phyloP scores from a whole-genome alignment of 108 stramenopile genomes.

The Cyclotella cryptica region DNA sequence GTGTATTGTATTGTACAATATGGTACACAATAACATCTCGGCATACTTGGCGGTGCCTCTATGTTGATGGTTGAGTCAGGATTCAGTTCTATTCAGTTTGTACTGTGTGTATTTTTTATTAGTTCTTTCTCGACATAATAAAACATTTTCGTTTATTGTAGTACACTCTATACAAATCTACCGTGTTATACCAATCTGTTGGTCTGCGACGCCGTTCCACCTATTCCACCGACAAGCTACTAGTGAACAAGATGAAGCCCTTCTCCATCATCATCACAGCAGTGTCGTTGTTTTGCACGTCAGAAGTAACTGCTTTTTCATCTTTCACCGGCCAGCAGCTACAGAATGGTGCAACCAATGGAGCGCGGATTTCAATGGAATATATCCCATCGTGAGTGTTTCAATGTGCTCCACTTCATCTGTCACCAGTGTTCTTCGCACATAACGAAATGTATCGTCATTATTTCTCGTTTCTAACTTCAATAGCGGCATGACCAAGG shows the following conservation, averaged over 20 bases:
- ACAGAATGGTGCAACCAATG: conserved; percentile 27
- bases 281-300: not conserved
- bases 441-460: not conserved
- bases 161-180: too few species aligned
- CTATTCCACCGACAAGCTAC: not conserved
- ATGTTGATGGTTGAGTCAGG: too few species aligned
- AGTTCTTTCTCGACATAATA: too few species aligned
- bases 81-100: too few species aligned
- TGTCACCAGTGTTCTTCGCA: conserved; percentile 2
- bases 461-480: not conserved
- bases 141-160: too few species aligned
- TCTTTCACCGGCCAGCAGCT: conserved; percentile 65
- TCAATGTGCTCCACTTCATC: not conserved
- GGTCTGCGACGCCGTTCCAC: too few species aligned
- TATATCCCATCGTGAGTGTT: conserved; percentile 67
- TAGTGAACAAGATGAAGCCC: not conserved
- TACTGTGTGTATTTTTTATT: too few species aligned
- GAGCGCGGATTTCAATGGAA: conserved; percentile 64
- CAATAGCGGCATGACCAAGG: conserved; percentile 75
- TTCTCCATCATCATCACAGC: not conserved
- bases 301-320: conserved; percentile 55
- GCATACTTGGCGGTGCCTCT: too few species aligned
- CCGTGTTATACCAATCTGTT: too few species aligned
- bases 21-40: too few species aligned
- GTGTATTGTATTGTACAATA: too few species aligned